Evolutionary conservation across 495 filamentous ascomycete species (phyloP), one percentile per base, ranked within the genome.

Genomic region (Lentithecium fluviatile): DNA sequence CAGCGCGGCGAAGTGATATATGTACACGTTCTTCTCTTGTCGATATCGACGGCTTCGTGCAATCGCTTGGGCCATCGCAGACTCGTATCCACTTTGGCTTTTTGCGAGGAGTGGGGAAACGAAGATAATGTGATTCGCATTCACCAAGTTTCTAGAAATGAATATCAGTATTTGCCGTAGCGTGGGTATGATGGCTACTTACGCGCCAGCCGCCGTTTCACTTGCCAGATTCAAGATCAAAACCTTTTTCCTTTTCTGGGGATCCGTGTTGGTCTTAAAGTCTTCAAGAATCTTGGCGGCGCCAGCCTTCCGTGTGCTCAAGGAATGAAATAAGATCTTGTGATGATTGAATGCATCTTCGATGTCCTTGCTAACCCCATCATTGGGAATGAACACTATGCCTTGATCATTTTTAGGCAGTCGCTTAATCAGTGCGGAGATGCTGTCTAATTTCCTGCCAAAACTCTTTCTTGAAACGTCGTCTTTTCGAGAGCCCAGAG

Each of bases 61-160:
- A 40, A 85, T 83, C 0, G 89, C 88, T 65, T 95, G 90, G 0
- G 76, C 83, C 76, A 88, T 85, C 2, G 73, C 74, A 2, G 79
- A 75, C 0, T 84, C 75, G 61, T 85, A 91, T 12, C 80, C 74
- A 25, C 83, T 75, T 48, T 86, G 78, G 1, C 80, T 77, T 5
- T 75, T 63, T 0, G 80, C 72, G 2, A 85, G 74, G 1, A 84
- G 69, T 1, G 90, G 88, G 0, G 79, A 80, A 11, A 87, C 71
- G 69, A 95, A 93, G 49, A 95, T 80, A 32, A 92, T 76, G 60
- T 94, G 90, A 56, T 89, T 91, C 0, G 89, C 88, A 38, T 80
- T 79, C 47, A 85, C 84, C 2, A 94, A 74, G 66, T 95, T 95
- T 19, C 85, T 87, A 17, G 5, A 55, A 17, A 26, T 53, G 34